phyloP scores from a whole-genome alignment of 768 basidiomycete genomes.

The Suillus sp. region DNA sequence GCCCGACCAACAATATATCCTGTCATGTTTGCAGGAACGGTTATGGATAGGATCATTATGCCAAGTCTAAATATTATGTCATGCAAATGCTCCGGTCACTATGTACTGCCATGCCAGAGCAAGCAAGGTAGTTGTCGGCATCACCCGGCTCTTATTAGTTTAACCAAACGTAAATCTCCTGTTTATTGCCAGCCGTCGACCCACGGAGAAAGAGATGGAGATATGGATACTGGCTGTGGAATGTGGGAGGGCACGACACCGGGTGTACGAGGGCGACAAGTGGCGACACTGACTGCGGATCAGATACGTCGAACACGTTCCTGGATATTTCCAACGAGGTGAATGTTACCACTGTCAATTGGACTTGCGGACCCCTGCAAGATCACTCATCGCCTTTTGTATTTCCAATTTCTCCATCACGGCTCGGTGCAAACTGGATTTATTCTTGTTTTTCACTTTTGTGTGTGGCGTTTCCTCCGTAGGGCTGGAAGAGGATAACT shows the following conservation, averaged over 20 bases:
- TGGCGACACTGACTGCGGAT: neutral
- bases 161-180: neutral
- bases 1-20: neutral
- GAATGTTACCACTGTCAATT: conserved; percentile 19
- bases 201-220: neutral
- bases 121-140: neutral
- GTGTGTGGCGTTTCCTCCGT: conserved; percentile 18
- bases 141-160: neutral
- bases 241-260: neutral
- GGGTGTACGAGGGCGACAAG: neutral
- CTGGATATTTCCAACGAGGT: neutral
- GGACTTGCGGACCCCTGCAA: conserved; percentile 28
- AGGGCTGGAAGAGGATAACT: conserved; percentile 9
- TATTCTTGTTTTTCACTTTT: conserved; percentile 42
- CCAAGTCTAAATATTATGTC: neutral
- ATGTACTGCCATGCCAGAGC: neutral
- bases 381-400: conserved; percentile 65
- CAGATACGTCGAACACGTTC: neutral
- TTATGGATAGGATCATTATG: neutral
- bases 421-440: conserved; percentile 69
- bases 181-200: neutral
- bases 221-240: neutral
- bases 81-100: neutral
- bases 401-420: conserved; percentile 78
- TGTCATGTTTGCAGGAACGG: neutral